These are phyloP conservation scores for Paecilomyces formosus DNA, from an alignment of 2,329 filamentous ascomycete genomes.

Conservation along the genomic window DNA sequence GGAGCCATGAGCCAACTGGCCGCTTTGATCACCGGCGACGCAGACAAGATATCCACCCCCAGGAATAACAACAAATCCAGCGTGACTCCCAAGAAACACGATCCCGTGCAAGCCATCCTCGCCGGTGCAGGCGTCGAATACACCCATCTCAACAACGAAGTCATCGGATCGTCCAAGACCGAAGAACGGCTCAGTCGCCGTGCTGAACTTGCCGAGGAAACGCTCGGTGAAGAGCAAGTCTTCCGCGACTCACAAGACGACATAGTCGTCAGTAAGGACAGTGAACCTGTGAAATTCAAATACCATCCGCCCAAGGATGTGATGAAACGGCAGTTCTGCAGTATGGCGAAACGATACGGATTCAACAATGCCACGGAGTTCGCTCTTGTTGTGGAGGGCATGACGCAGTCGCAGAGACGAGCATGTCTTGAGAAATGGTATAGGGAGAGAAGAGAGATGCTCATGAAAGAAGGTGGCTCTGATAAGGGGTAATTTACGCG, in stretches of 20 bases:
- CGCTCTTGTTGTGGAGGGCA: constrained; percentile 80
- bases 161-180: constrained; percentile 86
- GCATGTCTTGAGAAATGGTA: constrained; percentile 79
- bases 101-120: constrained; percentile 83
- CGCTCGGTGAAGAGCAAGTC: constrained; percentile 26
- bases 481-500: neutral
- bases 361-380: constrained; percentile 74
- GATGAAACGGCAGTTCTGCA: constrained; percentile 75
- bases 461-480: constrained; percentile 11
- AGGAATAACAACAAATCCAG: constrained; percentile 16
- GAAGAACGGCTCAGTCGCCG: constrained; percentile 74
- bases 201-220: constrained; percentile 48
- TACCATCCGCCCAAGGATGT: constrained; percentile 72
- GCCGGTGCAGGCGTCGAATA: constrained; percentile 85
- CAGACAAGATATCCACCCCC: constrained; percentile 16
- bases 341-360: constrained; percentile 74
- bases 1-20: constrained; percentile 68
- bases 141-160: constrained; percentile 92
- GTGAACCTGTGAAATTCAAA: constrained; percentile 44
- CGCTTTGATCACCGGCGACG: constrained; percentile 47
- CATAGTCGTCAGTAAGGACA: constrained; percentile 15
- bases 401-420: constrained; percentile 76
- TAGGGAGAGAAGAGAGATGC: constrained; percentile 51
- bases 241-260: constrained; percentile 20
- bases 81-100: constrained; percentile 44